Conservation (phyloP, 805 yeast species). For the Saccharomycopsis sp. region DNA sequence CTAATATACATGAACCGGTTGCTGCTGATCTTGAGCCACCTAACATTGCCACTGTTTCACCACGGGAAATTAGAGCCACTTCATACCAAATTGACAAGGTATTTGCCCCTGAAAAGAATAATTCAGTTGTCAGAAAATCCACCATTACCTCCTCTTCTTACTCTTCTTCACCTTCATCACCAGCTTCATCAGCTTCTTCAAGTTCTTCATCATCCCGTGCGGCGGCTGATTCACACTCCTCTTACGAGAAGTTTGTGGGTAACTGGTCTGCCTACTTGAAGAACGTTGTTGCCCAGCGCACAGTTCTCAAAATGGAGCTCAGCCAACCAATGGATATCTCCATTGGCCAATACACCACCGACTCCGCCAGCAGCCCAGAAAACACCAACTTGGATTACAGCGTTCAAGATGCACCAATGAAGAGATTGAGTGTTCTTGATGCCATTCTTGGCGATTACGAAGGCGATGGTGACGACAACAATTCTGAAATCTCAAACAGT, state of each 20-base stretch:
- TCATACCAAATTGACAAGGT: neutral
- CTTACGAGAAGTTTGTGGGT: slow-evolving; percentile 13
- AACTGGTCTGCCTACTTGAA: slow-evolving; percentile 15
- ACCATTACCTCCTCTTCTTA: no score
- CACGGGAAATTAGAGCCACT: neutral
- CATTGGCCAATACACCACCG: slow-evolving; percentile 11
- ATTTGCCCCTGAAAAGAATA: no score
- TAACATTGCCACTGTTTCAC: neutral
- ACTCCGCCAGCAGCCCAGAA: slow-evolving; percentile 4
- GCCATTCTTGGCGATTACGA: slow-evolving; percentile 13
- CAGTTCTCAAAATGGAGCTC: slow-evolving; percentile 10
- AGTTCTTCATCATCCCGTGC: no score
- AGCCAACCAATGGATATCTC: neutral
- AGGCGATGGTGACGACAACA: slow-evolving; percentile 4
- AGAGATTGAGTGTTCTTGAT: slow-evolving; percentile 16
- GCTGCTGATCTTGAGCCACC: neutral
- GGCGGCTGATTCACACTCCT: neutral
- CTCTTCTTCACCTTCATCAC: neutral
- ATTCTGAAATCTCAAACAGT: neutral
- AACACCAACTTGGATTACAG: neutral
- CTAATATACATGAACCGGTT: neutral
- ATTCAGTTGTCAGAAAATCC: no score
- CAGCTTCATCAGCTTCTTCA: no score
- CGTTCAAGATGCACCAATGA: neutral
- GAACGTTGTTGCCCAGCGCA: slow-evolving; percentile 13